Evolutionary conservation across 257 asterid species (phyloP).

Genomic region (Fraxinus quadrangulata): DNA sequence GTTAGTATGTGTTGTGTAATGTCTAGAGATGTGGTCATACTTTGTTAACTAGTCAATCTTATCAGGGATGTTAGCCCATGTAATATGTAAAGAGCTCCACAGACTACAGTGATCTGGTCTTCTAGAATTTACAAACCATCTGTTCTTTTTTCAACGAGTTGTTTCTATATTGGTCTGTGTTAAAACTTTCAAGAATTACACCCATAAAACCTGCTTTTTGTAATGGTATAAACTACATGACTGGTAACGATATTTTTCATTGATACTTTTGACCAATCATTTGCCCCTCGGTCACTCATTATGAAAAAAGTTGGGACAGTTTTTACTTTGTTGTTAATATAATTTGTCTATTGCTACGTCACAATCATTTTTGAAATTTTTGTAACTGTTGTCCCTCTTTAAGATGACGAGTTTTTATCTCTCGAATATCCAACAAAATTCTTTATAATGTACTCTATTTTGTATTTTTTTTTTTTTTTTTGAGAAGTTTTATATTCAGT

Average conservation of each 20-base stretch:
- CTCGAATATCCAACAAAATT: too few relatives aligned
- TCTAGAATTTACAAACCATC: neutral
- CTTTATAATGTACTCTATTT: too few relatives aligned
- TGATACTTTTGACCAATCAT: neutral
- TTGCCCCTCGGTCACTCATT: neutral
- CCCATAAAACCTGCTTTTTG: neutral
- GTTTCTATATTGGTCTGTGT: neutral
- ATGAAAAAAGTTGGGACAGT: neutral
- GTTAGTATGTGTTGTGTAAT: neutral
- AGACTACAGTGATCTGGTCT: neutral
- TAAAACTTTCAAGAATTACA: neutral
- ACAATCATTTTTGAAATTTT: neutral
- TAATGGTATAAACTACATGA: neutral
- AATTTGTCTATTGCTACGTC: conserved; percentile 6
- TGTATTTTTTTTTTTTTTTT: neutral
- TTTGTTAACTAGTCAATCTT: neutral
- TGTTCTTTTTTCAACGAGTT: conserved; percentile 11
- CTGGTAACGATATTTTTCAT: neutral
- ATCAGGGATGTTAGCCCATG: neutral
- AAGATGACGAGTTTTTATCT: too few relatives aligned
- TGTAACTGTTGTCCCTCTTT: neutral
- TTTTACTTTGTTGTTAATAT: neutral
- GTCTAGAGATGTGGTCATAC: neutral
- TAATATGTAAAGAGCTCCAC: neutral
- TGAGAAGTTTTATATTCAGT: neutral